These are phyloP conservation scores for Centrapalus pauciflorus DNA, from an alignment of 129 eudicot species.

Conservation along the genomic window DNA sequence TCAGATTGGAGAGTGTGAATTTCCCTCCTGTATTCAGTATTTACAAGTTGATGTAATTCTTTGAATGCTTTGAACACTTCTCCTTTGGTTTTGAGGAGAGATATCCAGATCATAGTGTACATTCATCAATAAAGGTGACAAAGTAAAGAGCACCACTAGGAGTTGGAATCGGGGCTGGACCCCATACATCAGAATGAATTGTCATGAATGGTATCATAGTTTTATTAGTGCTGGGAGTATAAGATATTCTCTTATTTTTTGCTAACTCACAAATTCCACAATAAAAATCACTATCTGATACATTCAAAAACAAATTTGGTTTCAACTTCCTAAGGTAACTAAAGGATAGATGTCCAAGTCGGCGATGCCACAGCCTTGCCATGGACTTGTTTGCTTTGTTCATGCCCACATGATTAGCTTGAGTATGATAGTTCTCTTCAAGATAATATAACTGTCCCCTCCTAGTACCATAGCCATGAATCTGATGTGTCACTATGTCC, in stretches of 20 bases:
- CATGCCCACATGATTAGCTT: neutral
- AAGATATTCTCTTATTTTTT: conserved; percentile 14
- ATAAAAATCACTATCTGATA: neutral
- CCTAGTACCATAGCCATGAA: too few relatives aligned
- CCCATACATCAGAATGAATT: conserved; percentile 23
- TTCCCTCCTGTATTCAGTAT: neutral
- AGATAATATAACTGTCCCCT: neutral
- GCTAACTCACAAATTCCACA: conserved; percentile 17
- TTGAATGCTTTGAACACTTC: conserved; percentile 4
- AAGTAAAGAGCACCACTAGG: conserved; percentile 7
- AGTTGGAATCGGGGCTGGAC: conserved; percentile 4
- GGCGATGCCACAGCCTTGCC: neutral
- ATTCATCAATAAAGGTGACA: conserved; percentile 18
- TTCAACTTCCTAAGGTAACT: neutral
- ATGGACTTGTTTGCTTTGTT: neutral
- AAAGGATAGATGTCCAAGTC: neutral
- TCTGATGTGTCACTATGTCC: too few relatives aligned
- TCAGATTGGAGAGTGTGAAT: neutral
- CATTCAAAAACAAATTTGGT: neutral
- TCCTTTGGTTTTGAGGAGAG: neutral
- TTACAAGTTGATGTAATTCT: neutral
- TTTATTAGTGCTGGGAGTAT: conserved; percentile 17
- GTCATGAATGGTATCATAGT: conserved; percentile 3
- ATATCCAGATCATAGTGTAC: conserved; percentile 15
- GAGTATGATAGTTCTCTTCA: neutral